Evolutionary conservation across 345 rosid genomes (phyloP).

Genomic region (Carallia brachiata): DNA sequence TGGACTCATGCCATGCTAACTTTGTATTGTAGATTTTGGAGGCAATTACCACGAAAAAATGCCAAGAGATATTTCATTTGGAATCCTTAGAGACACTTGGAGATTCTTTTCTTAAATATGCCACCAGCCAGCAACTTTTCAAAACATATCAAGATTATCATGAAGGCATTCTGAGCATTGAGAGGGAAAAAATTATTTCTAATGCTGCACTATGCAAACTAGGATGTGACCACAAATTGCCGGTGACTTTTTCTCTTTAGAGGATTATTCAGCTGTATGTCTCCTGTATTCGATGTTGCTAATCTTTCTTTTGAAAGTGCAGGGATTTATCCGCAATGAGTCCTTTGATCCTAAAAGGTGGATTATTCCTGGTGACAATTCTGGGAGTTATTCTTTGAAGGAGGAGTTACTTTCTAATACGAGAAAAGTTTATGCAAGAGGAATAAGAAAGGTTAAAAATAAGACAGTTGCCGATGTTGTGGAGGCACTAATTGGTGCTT

Average conservation of each 20-base stretch:
- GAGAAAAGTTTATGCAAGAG: slow-evolving; percentile 42
- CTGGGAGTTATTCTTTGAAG: slow-evolving; percentile 29
- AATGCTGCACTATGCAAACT: slow-evolving; percentile 68
- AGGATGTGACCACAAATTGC: slow-evolving; percentile 70
- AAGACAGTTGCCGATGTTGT: slow-evolving; percentile 83
- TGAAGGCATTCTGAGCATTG: slow-evolving; percentile 76
- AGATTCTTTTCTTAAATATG: slow-evolving; percentile 89
- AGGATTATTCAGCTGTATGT: neutral
- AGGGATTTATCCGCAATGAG: slow-evolving; percentile 84
- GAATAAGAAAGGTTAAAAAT: slow-evolving; percentile 45
- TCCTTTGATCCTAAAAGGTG: slow-evolving; percentile 66
- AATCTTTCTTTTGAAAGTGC: neutral
- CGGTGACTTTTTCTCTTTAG: slow-evolving; percentile 36
- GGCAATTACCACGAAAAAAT: slow-evolving; percentile 79
- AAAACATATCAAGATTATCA: slow-evolving; percentile 46
- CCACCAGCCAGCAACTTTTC: slow-evolving; percentile 70
- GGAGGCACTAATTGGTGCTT: slow-evolving; percentile 85
- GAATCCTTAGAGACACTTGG: slow-evolving; percentile 94
- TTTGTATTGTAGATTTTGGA: slow-evolving; percentile 62
- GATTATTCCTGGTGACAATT: slow-evolving; percentile 66
- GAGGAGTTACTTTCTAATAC: slow-evolving; percentile 35
- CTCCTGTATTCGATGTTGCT: neutral
- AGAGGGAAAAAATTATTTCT: slow-evolving; percentile 56
- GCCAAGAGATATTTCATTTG: slow-evolving; percentile 75
- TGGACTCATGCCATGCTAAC: slow-evolving; percentile 8